Base-by-base conservation (phyloP, 2,329 filamentous ascomycete genomes). In the Cadophora luteo-olivacea region DNA sequence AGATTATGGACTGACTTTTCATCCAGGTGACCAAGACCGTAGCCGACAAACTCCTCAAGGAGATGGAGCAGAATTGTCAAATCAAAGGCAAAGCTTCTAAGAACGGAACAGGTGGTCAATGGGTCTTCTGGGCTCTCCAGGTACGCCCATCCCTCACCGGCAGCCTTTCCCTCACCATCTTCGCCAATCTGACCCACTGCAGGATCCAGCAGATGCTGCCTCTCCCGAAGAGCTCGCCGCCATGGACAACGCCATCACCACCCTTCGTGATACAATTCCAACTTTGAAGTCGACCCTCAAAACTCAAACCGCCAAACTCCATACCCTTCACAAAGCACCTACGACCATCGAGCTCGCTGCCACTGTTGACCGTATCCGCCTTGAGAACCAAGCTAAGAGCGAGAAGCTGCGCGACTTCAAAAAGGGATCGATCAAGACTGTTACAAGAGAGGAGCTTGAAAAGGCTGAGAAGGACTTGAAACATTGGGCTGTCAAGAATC, bases 11-110 rank as follows among this genome's bases (percentile, higher is more conserved):
- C 61, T 72, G 33, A 65, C 61, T 3, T 19, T 16, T 6, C 36
- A 70, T 51, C 19, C 45, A 78, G 76, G 68, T 75, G 22, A 74
- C 69, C 8, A 70, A 75, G 84, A 86, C 87, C 14, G 82, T 86
- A 54, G 84, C 88, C 29, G 83, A 84, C 33, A 91, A 90, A 77
- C 75, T 86, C 38, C 79, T 91, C 41, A 89, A 88, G 73, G 88
- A 90, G 68, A 80, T 91, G 76, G 84, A 88, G 69, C 87, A 90
- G 72, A 83, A 82, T 52, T 85, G 85, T 12, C 79, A 86, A 72
- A 86, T 91, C 52, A 86, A 86, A 73, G 86, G 85, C 61, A 85
- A 78, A 54, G 75, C 75, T 0, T 75, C 75, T 0, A 77, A 77
- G 65, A 75, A 73, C 2, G 75, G 76, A 60, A 72, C 73, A 16